These are phyloP conservation scores for Geosmithia putterillii DNA, from an alignment of 2,329 filamentous ascomycete species.

Conservation along the genomic window DNA sequence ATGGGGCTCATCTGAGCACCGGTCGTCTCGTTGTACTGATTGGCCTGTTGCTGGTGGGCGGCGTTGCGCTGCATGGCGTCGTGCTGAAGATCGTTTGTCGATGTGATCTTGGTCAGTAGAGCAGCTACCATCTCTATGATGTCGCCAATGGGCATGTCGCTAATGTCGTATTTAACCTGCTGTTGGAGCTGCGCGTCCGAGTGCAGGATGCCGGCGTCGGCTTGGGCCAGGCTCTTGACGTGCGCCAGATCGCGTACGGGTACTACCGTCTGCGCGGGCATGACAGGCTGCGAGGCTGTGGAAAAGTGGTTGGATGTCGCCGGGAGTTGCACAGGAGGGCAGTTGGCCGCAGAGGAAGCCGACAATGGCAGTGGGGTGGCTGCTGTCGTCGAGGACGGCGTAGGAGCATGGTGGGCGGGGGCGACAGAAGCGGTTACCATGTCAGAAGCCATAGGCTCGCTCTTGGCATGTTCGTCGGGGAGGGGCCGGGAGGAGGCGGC, in stretches of 20 bases:
- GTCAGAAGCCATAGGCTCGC: conserved; percentile 36
- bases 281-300: conserved; percentile 2
- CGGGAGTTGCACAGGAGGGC: neutral
- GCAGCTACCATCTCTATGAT: conserved; percentile 99
- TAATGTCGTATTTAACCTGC: conserved; percentile 77
- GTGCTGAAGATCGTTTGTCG: conserved; percentile 89
- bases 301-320: conserved; percentile 6
- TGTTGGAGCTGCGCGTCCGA: conserved; percentile 38
- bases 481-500: conserved; percentile 22
- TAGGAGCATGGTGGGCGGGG: conserved; percentile 1
- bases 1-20: conserved; percentile 45
- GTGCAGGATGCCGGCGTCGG: conserved; percentile 39
- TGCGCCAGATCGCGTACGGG: conserved; percentile 82
- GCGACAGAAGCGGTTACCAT: conserved; percentile 3
- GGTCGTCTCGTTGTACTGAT: conserved; percentile 27
- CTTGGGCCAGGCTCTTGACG: conserved; percentile 75
- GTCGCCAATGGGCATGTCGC: conserved; percentile 90
- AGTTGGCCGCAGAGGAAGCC: conserved; percentile 19
- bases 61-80: conserved; percentile 71
- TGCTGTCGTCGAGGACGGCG: neutral
- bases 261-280: conserved; percentile 41
- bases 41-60: conserved; percentile 44
- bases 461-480: conserved; percentile 26
- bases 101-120: conserved; percentile 90
- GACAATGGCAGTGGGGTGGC: neutral